Evolutionary conservation across 306 rosid genomes (phyloP).

Genomic region (Parietaria judaica): DNA sequence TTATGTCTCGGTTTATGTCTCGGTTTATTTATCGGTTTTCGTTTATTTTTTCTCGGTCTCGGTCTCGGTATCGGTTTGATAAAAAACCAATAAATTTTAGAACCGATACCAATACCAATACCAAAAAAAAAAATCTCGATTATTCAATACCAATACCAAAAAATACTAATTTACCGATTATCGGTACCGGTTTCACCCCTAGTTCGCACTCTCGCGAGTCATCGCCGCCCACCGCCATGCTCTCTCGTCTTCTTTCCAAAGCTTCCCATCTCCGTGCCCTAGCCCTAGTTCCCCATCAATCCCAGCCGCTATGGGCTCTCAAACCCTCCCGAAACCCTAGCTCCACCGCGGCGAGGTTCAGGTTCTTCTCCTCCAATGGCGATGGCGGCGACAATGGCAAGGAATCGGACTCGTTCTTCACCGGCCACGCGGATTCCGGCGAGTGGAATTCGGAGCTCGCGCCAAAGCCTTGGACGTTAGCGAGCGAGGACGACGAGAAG

Average conservation of each 20-base stretch:
- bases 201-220: too few species aligned
- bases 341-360: slow-evolving; percentile 8
- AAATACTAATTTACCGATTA: too few species aligned
- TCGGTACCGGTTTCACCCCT: too few species aligned
- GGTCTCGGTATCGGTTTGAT: too few species aligned
- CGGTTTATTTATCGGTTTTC: too few species aligned
- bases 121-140: too few species aligned
- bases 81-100: too few species aligned
- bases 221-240: slow-evolving; percentile 64
- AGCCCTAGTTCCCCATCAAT: slow-evolving; percentile 25
- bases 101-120: too few species aligned
- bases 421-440: slow-evolving; percentile 31
- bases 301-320: slow-evolving; percentile 8
- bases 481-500: slow-evolving; percentile 29
- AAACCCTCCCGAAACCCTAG: slow-evolving; percentile 17
- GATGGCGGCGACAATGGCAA: slow-evolving; percentile 25
- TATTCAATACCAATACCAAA: too few species aligned
- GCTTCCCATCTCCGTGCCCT: slow-evolving; percentile 51
- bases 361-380: slow-evolving; percentile 45
- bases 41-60: too few species aligned
- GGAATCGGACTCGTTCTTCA: slow-evolving; percentile 39
- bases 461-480: slow-evolving; percentile 50
- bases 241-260: slow-evolving; percentile 74
- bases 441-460: slow-evolving; percentile 14
- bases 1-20: too few species aligned